Conservation (phyloP, 2,329 filamentous ascomycete genomes). For the Colletotrichum cuscutae region DNA sequence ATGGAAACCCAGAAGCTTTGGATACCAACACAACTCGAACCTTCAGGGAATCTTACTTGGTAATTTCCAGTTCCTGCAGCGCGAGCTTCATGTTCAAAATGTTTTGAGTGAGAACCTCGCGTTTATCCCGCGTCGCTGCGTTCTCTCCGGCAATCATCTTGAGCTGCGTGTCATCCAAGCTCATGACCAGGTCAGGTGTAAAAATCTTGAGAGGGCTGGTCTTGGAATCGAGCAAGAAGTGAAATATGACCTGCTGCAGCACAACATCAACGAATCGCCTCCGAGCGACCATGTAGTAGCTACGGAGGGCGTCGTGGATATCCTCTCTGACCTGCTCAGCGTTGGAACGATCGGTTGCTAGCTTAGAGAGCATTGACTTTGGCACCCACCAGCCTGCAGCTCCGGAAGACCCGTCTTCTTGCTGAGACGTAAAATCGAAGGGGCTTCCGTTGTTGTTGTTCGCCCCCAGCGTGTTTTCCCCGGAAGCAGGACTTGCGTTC, state of each 20-base stretch:
- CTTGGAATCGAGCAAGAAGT: constrained; percentile 61
- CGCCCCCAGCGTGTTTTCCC: no score
- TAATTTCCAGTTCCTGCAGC: constrained; percentile 33
- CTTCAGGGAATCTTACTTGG: background rate
- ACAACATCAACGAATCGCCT: constrained; percentile 73
- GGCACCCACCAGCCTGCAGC: constrained; percentile 5
- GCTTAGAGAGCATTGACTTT: constrained; percentile 34
- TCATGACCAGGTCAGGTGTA: constrained; percentile 59
- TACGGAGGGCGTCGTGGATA: constrained; percentile 68
- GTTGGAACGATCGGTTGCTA: constrained; percentile 19
- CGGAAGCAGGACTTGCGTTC: no score
- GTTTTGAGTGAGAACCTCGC: constrained; percentile 56
- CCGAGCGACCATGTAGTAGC: constrained; percentile 71
- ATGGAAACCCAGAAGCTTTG: background rate
- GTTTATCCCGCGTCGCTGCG: constrained; percentile 47
- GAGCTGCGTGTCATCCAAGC: constrained; percentile 59
- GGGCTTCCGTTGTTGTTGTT: background rate
- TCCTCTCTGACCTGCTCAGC: constrained; percentile 52
- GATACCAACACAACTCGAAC: no score
- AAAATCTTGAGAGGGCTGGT: constrained; percentile 64
- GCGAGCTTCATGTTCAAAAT: constrained; percentile 56
- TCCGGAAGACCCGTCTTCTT: background rate
- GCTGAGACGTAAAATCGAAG: background rate
- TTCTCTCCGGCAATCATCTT: constrained; percentile 69
- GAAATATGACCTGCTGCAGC: constrained; percentile 65